Conservation (phyloP, 805 yeast species). For the Metschnikowia amazonensis region DNA sequence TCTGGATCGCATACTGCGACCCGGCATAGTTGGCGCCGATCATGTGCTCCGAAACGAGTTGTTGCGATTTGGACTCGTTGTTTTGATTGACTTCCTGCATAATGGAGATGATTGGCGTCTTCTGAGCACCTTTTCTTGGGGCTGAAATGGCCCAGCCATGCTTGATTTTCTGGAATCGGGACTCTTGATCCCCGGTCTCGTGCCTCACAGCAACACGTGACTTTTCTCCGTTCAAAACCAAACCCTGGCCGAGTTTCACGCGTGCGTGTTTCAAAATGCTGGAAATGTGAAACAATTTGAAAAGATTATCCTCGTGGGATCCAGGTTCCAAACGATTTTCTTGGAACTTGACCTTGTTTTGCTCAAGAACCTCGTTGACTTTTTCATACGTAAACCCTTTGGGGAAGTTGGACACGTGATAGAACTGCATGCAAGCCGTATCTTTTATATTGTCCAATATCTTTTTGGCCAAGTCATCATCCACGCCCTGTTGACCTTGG, state of each 20-base stretch:
- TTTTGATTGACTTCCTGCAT: constrained; percentile 16
- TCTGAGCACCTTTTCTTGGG: background rate
- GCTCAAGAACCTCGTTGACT: constrained; percentile 51
- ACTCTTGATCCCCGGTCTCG: background rate
- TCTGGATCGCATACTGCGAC: constrained; percentile 42
- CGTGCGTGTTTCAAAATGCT: constrained; percentile 24
- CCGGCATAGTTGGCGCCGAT: constrained; percentile 66
- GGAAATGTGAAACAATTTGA: constrained; percentile 27
- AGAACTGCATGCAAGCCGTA: constrained; percentile 23
- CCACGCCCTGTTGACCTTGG: background rate
- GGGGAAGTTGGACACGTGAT: constrained; percentile 29
- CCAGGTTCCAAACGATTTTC: constrained; percentile 10
- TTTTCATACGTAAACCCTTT: constrained; percentile 53
- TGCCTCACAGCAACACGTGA: constrained; percentile 18
- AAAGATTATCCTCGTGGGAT: constrained; percentile 25
- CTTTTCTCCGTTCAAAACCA: constrained; percentile 18
- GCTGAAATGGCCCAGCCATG: constrained; percentile 14
- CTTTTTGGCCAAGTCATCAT: constrained; percentile 7
- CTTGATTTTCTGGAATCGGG: constrained; percentile 5
- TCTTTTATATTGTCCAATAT: constrained; percentile 18
- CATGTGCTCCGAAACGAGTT: constrained; percentile 82
- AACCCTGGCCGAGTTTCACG: constrained; percentile 20
- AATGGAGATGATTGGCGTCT: constrained; percentile 13
- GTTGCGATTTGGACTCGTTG: constrained; percentile 45
- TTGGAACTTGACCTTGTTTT: constrained; percentile 15